Percentiles rank a stretch among this genome's conserved stretches.
Conservation (phyloP, 352 stramenopile species). For the Phytophthora palmivora region DNA sequence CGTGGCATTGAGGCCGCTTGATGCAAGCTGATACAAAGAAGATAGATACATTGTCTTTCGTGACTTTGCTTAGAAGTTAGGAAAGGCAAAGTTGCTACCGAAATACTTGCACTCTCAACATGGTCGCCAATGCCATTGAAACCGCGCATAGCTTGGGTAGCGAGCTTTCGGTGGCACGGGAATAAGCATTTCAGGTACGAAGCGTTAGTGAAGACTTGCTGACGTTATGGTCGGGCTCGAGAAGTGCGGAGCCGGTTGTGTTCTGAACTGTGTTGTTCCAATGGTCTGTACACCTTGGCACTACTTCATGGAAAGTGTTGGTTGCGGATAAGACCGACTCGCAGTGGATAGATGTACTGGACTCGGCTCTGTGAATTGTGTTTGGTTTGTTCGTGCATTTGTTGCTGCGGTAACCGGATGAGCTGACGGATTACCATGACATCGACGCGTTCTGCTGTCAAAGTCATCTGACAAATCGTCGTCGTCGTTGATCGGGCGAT, state of each 20-base stretch:
- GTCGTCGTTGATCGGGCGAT: too few relatives aligned
- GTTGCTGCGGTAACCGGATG: constrained; percentile 6
- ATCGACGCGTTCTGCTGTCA: neutral
- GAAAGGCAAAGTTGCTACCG: constrained; percentile 14
- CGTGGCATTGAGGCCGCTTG: neutral
- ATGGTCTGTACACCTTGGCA: constrained; percentile 3
- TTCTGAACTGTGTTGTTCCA: constrained; percentile 4
- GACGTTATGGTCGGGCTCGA: neutral
- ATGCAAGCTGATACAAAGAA: neutral
- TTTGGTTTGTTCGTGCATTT: too few relatives aligned
- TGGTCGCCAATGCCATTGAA: neutral
- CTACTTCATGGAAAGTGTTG: constrained; percentile 20
- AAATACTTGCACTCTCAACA: constrained; percentile 3
- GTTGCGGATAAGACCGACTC: constrained; percentile 6
- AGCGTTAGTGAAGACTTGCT: constrained; percentile 1
- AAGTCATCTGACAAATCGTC: too few relatives aligned
- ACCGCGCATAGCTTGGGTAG: neutral
- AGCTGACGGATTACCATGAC: constrained; percentile 8
- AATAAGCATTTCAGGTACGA: constrained; percentile 23
- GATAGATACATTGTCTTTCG: constrained; percentile 18
- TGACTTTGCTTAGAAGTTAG: neutral
- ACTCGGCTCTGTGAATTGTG: too few relatives aligned
- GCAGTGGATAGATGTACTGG: too few relatives aligned
- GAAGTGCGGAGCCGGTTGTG: constrained; percentile 1
- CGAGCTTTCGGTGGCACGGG: neutral